phyloP scores from a whole-genome alignment of 768 basidiomycete species.

The Boletus reticulatus region DNA sequence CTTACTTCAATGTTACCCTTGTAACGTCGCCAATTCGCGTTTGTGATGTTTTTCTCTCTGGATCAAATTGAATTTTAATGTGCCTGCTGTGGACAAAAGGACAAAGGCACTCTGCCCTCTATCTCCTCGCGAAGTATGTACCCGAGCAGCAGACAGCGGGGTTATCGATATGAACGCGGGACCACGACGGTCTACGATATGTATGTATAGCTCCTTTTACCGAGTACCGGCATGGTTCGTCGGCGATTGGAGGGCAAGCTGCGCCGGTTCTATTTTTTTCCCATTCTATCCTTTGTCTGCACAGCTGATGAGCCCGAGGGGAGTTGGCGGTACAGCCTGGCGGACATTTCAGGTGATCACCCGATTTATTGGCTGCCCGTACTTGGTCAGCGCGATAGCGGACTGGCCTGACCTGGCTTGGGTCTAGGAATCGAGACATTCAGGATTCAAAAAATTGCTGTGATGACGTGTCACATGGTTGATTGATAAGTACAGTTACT shows the following conservation, averaged over 20 bases:
- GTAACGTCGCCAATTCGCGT: not conserved
- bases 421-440: no score
- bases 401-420: not conserved
- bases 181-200: slow-evolving; percentile 14
- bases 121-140: slow-evolving; percentile 4
- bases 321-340: not conserved
- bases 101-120: slow-evolving; percentile 7
- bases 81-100: slow-evolving; percentile 13
- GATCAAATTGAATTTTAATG: slow-evolving; percentile 6
- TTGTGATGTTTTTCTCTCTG: not conserved
- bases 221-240: slow-evolving; percentile 1
- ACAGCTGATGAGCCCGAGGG: not conserved
- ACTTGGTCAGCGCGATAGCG: no score
- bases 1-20: slow-evolving; percentile 1
- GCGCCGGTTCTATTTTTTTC: slow-evolving; percentile 7
- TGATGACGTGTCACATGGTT: not conserved
- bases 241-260: slow-evolving; percentile 10
- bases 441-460: not conserved
- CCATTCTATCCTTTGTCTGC: slow-evolving; percentile 8
- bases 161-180: slow-evolving; percentile 37
- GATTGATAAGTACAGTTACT: not conserved
- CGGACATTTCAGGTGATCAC: not conserved
- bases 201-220: not conserved
- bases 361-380: not conserved
- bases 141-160: slow-evolving; percentile 47